These are phyloP conservation scores for Capsicum baccatum DNA, from an alignment of 257 asterid genomes.

Conservation along the genomic window DNA sequence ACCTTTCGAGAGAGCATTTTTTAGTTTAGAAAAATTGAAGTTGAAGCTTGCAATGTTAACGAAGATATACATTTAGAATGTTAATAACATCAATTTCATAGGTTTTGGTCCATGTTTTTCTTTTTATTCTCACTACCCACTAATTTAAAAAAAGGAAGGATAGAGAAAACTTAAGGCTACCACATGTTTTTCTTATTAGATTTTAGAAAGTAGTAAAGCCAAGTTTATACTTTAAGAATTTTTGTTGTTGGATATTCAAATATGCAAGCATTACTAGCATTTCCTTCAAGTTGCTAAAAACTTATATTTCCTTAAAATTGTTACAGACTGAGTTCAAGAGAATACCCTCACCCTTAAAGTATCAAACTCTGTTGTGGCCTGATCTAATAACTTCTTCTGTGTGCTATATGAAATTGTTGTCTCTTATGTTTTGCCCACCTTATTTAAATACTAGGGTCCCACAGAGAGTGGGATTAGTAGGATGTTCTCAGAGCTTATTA, in stretches of 20 bases:
- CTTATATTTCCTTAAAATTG: neutral
- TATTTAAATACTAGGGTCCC: neutral
- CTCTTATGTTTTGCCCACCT: constrained; percentile 12
- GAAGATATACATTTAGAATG: constrained; percentile 10
- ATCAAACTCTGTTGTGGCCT: constrained; percentile 59
- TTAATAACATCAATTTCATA: constrained; percentile 8
- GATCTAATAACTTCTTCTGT: neutral
- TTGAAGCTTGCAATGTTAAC: constrained; percentile 20
- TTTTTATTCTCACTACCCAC: neutral
- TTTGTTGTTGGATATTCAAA: constrained; percentile 22
- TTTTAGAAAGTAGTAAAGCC: neutral
- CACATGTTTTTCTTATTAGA: neutral
- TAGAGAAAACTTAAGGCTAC: neutral
- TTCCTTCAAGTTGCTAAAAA: neutral
- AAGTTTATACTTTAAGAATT: neutral
- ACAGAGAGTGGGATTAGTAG: neutral
- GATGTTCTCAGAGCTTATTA: neutral
- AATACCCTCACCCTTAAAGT: constrained; percentile 81
- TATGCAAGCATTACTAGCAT: neutral
- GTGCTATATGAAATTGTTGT: neutral
- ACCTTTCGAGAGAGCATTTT: constrained; percentile 13
- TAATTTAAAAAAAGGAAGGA: neutral
- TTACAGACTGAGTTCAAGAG: constrained; percentile 88
- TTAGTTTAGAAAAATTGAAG: constrained; percentile 8
- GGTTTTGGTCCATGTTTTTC: neutral